A percentile compares a stretch with the other conserved stretches of the same genome.
phyloP scores from a whole-genome alignment of 139 green algal species.

The Pycnococcus provasolii region DNA sequence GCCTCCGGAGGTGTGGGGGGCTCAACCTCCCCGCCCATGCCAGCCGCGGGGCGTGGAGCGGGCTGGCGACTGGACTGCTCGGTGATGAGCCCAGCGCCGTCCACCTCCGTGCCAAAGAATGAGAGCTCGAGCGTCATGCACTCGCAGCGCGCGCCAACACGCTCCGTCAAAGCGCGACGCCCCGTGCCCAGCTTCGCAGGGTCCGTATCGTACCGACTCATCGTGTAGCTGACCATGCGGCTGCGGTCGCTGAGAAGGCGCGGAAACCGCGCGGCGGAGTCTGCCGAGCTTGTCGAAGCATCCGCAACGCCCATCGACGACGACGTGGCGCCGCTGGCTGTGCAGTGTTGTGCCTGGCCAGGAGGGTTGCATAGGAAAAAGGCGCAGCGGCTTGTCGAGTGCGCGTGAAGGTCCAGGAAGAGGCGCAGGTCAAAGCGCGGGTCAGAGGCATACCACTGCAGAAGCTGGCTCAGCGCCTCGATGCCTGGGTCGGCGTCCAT shows the following conservation, averaged over 20 bases:
- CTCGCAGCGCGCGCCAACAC: background rate
- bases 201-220: background rate
- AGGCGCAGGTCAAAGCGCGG: background rate
- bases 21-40: no score
- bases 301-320: background rate
- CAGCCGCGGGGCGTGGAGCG: no score
- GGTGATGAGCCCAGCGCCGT: no score
- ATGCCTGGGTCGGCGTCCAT: background rate
- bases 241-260: background rate
- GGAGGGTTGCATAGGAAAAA: background rate
- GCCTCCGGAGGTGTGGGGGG: no score
- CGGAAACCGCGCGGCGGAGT: background rate
- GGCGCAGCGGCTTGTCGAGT: background rate
- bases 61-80: no score
- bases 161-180: background rate
- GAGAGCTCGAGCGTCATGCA: no score
- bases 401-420: slow-evolving; percentile 1
- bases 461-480: background rate
- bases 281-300: background rate
- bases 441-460: no score
- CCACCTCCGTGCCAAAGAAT: no score
- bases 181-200: background rate
- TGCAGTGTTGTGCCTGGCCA: no score
- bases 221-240: no score
- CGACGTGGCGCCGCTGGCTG: background rate